phyloP scores from a whole-genome alignment of 1,284 basidiomycete species.

The Ceratobasidium sp. region DNA sequence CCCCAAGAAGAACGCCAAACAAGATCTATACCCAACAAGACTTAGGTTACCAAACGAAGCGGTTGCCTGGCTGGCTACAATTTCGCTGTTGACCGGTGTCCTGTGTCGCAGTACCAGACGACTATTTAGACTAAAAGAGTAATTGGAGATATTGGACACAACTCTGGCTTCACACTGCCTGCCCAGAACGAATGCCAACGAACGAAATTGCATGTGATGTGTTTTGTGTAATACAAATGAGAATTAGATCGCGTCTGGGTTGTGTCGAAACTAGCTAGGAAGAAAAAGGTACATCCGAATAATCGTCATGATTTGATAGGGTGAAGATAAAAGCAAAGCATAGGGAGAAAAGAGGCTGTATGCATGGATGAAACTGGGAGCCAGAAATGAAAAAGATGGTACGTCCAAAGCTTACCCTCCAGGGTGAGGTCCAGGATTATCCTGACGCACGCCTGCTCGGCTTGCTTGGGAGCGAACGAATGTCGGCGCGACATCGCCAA shows the following conservation, averaged over 20 bases:
- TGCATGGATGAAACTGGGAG: slow-evolving; percentile 13
- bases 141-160: not conserved
- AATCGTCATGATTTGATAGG: slow-evolving; percentile 2
- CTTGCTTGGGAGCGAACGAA: not conserved
- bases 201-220: not conserved
- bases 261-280: not conserved
- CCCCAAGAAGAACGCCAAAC: not conserved
- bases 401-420: slow-evolving; percentile 11
- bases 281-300: slow-evolving; percentile 17
- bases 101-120: not conserved
- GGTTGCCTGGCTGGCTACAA: not conserved
- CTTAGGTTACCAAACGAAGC: not conserved
- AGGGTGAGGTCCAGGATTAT: slow-evolving; percentile 28
- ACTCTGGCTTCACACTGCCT: not conserved
- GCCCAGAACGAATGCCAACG: not conserved
- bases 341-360: not conserved
- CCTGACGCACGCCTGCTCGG: not conserved
- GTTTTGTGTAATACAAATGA: slow-evolving; percentile 10
- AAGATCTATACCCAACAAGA: not conserved
- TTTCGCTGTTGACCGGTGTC: no score
- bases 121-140: not conserved
- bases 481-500: slow-evolving; percentile 1
- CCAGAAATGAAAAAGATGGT: not conserved
- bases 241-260: not conserved
- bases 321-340: not conserved